Evolutionary conservation across 2,329 filamentous ascomycete genomes (phyloP).

Genomic region (Alternaria ventricosa): DNA sequence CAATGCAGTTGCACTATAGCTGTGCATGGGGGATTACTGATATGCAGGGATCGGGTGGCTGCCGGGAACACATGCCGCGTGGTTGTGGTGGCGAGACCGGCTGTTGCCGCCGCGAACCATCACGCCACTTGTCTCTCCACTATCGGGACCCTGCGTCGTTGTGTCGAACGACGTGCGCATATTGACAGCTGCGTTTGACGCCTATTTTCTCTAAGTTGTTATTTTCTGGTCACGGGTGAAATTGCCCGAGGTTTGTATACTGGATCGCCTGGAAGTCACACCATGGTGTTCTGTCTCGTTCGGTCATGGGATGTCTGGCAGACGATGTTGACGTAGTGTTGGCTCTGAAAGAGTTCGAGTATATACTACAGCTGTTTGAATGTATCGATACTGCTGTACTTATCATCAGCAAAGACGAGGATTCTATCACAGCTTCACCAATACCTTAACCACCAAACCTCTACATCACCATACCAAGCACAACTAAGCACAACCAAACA

Average conservation of each 20-base stretch:
- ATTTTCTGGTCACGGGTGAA: background rate
- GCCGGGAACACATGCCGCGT: background rate
- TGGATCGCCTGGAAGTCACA: background rate
- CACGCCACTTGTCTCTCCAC: conserved; percentile 18
- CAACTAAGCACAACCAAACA: background rate
- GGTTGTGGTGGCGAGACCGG: conserved; percentile 2
- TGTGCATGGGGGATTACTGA: background rate
- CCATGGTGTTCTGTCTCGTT: background rate
- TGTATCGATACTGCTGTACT: no score
- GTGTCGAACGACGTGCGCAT: background rate
- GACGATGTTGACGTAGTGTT: no score
- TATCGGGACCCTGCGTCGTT: background rate
- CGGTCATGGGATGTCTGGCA: background rate
- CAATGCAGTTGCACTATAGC: background rate
- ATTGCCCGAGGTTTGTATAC: background rate
- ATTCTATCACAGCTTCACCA: background rate
- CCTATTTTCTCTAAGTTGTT: background rate
- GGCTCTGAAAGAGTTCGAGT: no score
- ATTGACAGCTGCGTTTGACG: background rate
- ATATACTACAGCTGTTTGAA: no score
- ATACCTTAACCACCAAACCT: background rate
- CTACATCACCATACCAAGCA: background rate
- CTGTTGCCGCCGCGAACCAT: conserved; percentile 2
- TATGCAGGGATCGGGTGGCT: background rate
- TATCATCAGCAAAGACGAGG: no score